These are phyloP conservation scores for Epichloe elymi DNA, from an alignment of 2,329 filamentous ascomycete species.

Conservation along the genomic window DNA sequence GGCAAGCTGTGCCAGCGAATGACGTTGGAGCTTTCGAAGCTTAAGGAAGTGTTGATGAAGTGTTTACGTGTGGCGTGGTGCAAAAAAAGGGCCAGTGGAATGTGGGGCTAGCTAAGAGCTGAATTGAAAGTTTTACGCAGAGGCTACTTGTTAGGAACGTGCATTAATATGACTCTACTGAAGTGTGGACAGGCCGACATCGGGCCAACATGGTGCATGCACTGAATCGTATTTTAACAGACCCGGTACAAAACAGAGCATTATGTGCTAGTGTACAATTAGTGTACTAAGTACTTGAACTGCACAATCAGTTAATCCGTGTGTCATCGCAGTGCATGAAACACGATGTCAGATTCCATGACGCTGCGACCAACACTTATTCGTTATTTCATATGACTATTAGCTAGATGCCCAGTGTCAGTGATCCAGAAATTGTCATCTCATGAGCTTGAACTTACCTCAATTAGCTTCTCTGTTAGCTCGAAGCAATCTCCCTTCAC, in stretches of 20 bases:
- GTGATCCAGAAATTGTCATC: neutral
- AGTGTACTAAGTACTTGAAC: no score
- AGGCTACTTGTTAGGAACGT: neutral
- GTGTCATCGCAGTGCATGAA: neutral
- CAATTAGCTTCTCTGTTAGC: slow-evolving; percentile 47
- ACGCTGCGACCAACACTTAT: neutral
- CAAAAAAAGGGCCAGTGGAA: neutral
- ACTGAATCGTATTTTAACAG: neutral
- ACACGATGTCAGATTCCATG: neutral
- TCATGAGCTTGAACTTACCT: slow-evolving; percentile 27
- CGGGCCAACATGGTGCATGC: neutral
- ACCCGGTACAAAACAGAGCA: no score
- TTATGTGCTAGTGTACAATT: no score
- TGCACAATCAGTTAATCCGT: no score
- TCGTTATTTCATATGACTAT: slow-evolving; percentile 4
- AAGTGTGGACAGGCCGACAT: slow-evolving; percentile 3
- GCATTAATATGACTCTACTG: slow-evolving; percentile 4
- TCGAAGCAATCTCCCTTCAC: slow-evolving; percentile 38
- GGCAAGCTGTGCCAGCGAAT: neutral
- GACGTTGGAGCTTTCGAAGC: neutral
- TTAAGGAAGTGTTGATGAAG: neutral
- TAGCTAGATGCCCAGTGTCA: slow-evolving; percentile 3
- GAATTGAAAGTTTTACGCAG: neutral
- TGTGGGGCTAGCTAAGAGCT: neutral
- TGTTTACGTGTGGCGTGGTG: neutral